Conservation (phyloP, 345 rosid genomes). For the Cochlearia excelsa region DNA sequence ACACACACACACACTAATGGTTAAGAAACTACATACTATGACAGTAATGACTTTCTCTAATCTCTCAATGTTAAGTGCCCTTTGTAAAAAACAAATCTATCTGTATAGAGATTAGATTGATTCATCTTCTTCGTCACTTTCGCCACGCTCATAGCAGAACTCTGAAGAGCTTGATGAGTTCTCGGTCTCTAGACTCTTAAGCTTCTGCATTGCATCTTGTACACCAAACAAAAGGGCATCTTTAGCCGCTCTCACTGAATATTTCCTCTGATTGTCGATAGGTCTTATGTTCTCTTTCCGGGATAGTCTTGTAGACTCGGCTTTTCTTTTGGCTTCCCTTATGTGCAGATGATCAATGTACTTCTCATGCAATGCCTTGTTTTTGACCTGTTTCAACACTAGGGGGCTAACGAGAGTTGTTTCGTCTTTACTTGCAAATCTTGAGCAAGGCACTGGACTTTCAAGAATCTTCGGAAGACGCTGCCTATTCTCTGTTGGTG, state of each 20-base stretch:
- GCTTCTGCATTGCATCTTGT: slow-evolving; percentile 57
- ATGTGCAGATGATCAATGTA: slow-evolving; percentile 65
- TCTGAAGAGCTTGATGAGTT: slow-evolving; percentile 37
- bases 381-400: slow-evolving; percentile 60
- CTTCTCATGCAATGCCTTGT: slow-evolving; percentile 73
- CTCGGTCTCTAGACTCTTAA: slow-evolving; percentile 42
- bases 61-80: slow-evolving; percentile 16
- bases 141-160: slow-evolving; percentile 31
- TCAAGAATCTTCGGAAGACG: slow-evolving; percentile 42
- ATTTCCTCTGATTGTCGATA: slow-evolving; percentile 31
- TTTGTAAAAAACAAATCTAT: slow-evolving; percentile 14
- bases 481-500: slow-evolving; percentile 48
- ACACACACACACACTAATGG: slow-evolving; percentile 21
- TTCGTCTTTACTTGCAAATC: slow-evolving; percentile 36
- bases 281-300: slow-evolving; percentile 49
- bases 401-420: slow-evolving; percentile 52
- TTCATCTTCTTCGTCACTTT: slow-evolving; percentile 40
- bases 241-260: slow-evolving; percentile 56
- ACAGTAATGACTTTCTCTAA: slow-evolving; percentile 14
- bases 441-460: slow-evolving; percentile 38
- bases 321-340: slow-evolving; percentile 79
- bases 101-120: slow-evolving; percentile 15
- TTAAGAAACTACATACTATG: slow-evolving; percentile 22
- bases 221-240: slow-evolving; percentile 50
- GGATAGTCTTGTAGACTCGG: slow-evolving; percentile 29